Conservation (phyloP, 2,329 filamentous ascomycete genomes). For the Calonectria montana region DNA sequence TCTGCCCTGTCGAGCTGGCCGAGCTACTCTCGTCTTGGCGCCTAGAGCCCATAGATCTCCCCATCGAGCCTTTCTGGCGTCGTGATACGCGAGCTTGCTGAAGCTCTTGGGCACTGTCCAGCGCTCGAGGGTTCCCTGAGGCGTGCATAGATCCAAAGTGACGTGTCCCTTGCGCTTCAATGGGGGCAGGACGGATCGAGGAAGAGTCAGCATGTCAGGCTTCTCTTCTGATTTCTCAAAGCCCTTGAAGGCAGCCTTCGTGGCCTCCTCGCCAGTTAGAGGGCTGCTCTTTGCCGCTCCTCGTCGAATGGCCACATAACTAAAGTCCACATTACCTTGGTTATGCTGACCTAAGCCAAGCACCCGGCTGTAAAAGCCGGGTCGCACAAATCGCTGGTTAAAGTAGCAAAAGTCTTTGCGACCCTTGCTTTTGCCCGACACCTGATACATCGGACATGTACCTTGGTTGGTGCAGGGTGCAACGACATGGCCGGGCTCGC, state of each 20-base stretch:
- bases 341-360: slow-evolving; percentile 77
- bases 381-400: slow-evolving; percentile 86
- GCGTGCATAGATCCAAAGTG: slow-evolving; percentile 90
- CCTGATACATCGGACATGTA: slow-evolving; percentile 88
- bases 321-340: slow-evolving; percentile 91
- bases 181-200: slow-evolving; percentile 81
- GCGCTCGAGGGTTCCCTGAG: slow-evolving; percentile 85
- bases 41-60: slow-evolving; percentile 96
- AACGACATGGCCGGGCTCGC: slow-evolving; percentile 72
- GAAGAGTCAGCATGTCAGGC: slow-evolving; percentile 75
- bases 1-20: slow-evolving; percentile 70
- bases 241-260: slow-evolving; percentile 77
- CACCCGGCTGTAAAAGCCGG: slow-evolving; percentile 82
- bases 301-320: slow-evolving; percentile 86
- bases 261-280: slow-evolving; percentile 65
- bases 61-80: slow-evolving; percentile 91
- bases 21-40: slow-evolving; percentile 81
- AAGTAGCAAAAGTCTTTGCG: slow-evolving; percentile 95
- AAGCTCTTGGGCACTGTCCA: slow-evolving; percentile 92
- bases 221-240: slow-evolving; percentile 66
- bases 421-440: slow-evolving; percentile 75
- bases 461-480: slow-evolving; percentile 90
- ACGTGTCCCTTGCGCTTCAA: slow-evolving; percentile 92
- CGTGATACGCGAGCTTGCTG: slow-evolving; percentile 85
- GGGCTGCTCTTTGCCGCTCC: slow-evolving; percentile 61